These are phyloP conservation scores for Lophiostoma macrostomum DNA, from an alignment of 495 filamentous ascomycete species.

Conservation along the genomic window DNA sequence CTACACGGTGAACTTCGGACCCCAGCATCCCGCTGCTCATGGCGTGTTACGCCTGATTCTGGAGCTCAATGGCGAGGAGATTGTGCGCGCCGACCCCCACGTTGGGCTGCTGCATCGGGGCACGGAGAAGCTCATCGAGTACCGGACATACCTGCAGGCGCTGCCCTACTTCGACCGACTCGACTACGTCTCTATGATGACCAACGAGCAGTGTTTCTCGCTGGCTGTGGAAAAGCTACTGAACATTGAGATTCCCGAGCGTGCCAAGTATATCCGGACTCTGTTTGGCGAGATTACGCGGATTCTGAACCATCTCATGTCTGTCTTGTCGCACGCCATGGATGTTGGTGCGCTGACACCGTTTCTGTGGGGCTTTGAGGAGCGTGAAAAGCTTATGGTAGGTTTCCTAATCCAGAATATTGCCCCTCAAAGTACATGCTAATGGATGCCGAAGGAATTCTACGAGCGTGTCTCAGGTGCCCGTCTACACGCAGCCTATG, in stretches of 20 bases:
- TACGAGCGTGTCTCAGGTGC: constrained; percentile 99
- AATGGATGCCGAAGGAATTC: constrained; percentile 71
- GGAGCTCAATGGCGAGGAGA: constrained; percentile 97
- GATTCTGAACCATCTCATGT: constrained; percentile 97
- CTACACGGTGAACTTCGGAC: constrained; percentile 99
- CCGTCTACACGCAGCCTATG: constrained; percentile 96
- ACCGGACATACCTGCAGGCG: constrained; percentile 98
- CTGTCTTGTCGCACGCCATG: constrained; percentile 96
- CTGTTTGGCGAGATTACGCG: constrained; percentile 96
- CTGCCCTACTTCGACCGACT: constrained; percentile 98
- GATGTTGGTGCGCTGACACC: constrained; percentile 97
- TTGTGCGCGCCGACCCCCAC: constrained; percentile 92
- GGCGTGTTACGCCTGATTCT: constrained; percentile 97
- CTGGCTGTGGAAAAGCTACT: constrained; percentile 96
- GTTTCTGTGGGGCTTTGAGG: constrained; percentile 99
- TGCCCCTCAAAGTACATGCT: not conserved
- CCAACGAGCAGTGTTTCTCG: constrained; percentile 96
- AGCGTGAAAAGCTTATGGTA: constrained; percentile 98
- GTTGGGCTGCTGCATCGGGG: constrained; percentile 95
- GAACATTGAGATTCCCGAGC: constrained; percentile 92
- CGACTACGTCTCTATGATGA: constrained; percentile 99
- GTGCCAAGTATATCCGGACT: constrained; percentile 96
- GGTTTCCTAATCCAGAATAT: too few species aligned
- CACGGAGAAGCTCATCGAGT: constrained; percentile 99
- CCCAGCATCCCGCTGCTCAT: constrained; percentile 98